phyloP scores from a whole-genome alignment of 176 grass and related monocot genomes.

The Puccinellia tenuiflora region DNA sequence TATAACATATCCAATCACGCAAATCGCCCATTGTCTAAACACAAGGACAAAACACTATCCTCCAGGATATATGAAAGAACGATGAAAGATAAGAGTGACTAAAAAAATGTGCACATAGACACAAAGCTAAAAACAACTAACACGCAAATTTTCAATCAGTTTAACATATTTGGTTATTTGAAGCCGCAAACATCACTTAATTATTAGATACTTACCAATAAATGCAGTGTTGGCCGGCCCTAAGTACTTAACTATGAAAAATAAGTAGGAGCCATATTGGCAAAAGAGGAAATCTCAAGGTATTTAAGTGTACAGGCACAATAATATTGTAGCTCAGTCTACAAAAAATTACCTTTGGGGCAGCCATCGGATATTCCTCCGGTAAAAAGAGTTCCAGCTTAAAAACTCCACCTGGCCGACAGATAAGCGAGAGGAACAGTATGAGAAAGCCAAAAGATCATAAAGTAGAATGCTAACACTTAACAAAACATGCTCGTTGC shows the following conservation, averaged over 20 bases:
- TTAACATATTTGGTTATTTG: not conserved
- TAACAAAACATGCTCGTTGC: not conserved
- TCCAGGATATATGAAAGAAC: not conserved
- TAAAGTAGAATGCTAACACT: slow-evolving; percentile 18
- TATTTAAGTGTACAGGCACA: not conserved
- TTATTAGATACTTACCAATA: not conserved
- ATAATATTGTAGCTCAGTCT: not conserved
- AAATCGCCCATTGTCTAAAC: not conserved
- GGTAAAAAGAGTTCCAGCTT: slow-evolving; percentile 99
- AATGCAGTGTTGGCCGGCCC: not conserved
- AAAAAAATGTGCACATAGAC: not conserved
- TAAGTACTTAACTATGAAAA: not conserved
- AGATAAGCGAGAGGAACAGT: not conserved
- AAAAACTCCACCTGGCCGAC: slow-evolving; percentile 77
- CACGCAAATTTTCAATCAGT: not conserved
- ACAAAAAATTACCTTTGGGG: slow-evolving; percentile 66
- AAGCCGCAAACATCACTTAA: not conserved
- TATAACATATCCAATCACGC: not conserved
- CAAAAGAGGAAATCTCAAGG: not conserved
- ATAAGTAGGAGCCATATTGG: not conserved
- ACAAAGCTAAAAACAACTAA: not conserved
- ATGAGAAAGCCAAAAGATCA: slow-evolving; percentile 2
- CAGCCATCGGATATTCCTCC: slow-evolving; percentile 99
- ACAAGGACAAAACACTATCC: not conserved
- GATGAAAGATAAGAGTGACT: not conserved